Conservation (phyloP, 2,329 filamentous ascomycete genomes). For the Fusarium odoratissimum region DNA sequence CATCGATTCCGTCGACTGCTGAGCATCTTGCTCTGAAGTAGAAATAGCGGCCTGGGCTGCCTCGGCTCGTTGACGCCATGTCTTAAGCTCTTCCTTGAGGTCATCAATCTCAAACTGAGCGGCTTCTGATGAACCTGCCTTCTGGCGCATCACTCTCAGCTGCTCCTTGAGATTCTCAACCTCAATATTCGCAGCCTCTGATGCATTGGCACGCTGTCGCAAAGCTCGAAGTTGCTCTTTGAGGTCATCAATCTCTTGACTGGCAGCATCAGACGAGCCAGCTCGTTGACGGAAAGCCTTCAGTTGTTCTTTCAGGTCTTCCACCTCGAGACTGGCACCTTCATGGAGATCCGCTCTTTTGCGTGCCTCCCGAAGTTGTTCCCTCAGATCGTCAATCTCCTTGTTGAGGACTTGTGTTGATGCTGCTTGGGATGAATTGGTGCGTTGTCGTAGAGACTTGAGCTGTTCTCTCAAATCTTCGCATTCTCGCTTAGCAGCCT, state of each 20-base stretch:
- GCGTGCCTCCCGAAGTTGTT: slow-evolving; percentile 43
- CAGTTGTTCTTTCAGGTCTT: slow-evolving; percentile 35
- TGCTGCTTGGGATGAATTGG: slow-evolving; percentile 27
- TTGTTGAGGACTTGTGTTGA: slow-evolving; percentile 42
- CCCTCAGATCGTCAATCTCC: slow-evolving; percentile 45
- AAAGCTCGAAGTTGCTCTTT: slow-evolving; percentile 21
- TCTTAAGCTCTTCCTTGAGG: slow-evolving; percentile 44
- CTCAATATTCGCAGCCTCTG: slow-evolving; percentile 53
- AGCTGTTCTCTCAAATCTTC: slow-evolving; percentile 36
- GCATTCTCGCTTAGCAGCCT: slow-evolving; percentile 57
- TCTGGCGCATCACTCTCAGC: slow-evolving; percentile 42
- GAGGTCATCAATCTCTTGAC: slow-evolving; percentile 52
- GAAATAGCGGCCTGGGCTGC: slow-evolving; percentile 44
- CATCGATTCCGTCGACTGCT: slow-evolving; percentile 56
- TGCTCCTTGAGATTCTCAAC: slow-evolving; percentile 44
- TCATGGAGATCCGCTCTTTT: slow-evolving; percentile 37
- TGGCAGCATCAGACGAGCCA: slow-evolving; percentile 44
- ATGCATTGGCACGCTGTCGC: slow-evolving; percentile 9
- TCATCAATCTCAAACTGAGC: slow-evolving; percentile 35
- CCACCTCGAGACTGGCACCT: slow-evolving; percentile 46
- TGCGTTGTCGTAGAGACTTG: slow-evolving; percentile 45
- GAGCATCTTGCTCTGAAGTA: slow-evolving; percentile 49
- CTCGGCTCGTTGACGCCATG: slow-evolving; percentile 44
- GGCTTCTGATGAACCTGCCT: slow-evolving; percentile 38
- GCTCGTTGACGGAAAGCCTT: slow-evolving; percentile 42